Percentiles rank a stretch among this genome's conserved stretches.
These are phyloP conservation scores for Zhuliangozyma parablackwelliae DNA, from an alignment of 1,139 yeast genomes.

Conservation along the genomic window DNA sequence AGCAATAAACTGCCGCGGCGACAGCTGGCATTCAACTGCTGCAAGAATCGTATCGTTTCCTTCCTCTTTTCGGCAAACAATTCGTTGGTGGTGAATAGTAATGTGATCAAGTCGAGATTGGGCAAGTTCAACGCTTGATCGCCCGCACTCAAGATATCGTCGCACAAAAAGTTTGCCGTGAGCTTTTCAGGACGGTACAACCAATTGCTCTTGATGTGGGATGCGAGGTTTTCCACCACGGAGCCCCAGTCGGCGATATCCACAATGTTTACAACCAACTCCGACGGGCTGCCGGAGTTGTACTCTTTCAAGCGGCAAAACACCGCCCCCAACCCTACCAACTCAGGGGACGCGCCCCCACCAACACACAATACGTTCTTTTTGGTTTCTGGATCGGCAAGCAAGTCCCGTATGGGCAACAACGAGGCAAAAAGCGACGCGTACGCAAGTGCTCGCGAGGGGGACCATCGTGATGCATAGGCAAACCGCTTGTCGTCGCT, in stretches of 20 bases:
- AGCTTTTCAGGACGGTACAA: conserved; percentile 37
- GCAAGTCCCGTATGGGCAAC: conserved; percentile 33
- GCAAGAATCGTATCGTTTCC: conserved; percentile 58
- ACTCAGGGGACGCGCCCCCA: conserved; percentile 87
- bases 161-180: conserved; percentile 41
- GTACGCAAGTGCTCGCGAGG: conserved; percentile 74
- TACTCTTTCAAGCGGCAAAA: conserved; percentile 47
- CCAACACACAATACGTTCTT: conserved; percentile 62
- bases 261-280: conserved; percentile 48
- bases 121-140: conserved; percentile 12
- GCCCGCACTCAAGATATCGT: conserved; percentile 39
- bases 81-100: conserved; percentile 83
- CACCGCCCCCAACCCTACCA: conserved; percentile 64
- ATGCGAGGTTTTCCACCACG: conserved; percentile 43
- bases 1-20: conserved; percentile 54
- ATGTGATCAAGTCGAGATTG: conserved; percentile 50
- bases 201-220: conserved; percentile 49
- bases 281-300: conserved; percentile 26
- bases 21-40: conserved; percentile 45
- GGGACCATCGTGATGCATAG: conserved; percentile 82
- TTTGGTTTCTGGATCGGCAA: conserved; percentile 25
- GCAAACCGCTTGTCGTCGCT: conserved; percentile 63
- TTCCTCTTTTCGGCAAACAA: conserved; percentile 66
- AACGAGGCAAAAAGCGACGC: conserved; percentile 57
- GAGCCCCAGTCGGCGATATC: conserved; percentile 78